Percentiles rank a stretch among this genome's conserved stretches.
Evolutionary conservation across 345 rosid genomes (phyloP).

Genomic region (Sonneratia caseolaris): DNA sequence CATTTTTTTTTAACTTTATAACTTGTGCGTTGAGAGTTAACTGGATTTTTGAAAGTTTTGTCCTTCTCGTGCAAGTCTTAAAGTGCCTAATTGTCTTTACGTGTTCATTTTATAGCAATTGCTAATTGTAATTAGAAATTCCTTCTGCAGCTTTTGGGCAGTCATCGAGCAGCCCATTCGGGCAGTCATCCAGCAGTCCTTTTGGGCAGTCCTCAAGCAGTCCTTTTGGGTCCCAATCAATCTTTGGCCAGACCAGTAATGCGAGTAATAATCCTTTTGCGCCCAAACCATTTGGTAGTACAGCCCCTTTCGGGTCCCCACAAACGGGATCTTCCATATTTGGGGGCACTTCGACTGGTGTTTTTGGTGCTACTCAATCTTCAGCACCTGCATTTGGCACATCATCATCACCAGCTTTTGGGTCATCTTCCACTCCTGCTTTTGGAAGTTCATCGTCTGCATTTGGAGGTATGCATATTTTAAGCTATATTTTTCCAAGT

Average conservation of each 20-base stretch:
- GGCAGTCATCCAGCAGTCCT: conserved; percentile 15
- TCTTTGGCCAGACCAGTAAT: conserved; percentile 58
- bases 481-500: not conserved
- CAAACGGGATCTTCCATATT: conserved; percentile 70
- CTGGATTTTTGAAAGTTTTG: not conserved
- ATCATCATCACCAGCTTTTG: conserved; percentile 63
- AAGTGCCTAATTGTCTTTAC: not conserved
- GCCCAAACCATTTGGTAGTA: conserved; percentile 55
- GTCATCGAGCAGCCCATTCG: conserved; percentile 18
- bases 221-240: conserved; percentile 24
- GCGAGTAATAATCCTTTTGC: conserved; percentile 53
- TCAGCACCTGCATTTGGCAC: conserved; percentile 65
- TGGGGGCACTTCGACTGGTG: conserved; percentile 85
- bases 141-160: conserved; percentile 43
- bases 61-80: not conserved
- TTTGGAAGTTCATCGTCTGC: conserved; percentile 58
- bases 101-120: not conserved
- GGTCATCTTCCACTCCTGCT: conserved; percentile 58
- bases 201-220: conserved; percentile 13
- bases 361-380: conserved; percentile 61
- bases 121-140: conserved; percentile 1
- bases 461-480: conserved; percentile 49
- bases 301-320: conserved; percentile 55
- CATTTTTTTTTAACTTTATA: not conserved
- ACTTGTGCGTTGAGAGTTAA: not conserved